Evolutionary conservation across 495 filamentous ascomycete genomes (phyloP), one percentile per base, ranked within the genome.

Genomic region (Aspergillus conjunctus): DNA sequence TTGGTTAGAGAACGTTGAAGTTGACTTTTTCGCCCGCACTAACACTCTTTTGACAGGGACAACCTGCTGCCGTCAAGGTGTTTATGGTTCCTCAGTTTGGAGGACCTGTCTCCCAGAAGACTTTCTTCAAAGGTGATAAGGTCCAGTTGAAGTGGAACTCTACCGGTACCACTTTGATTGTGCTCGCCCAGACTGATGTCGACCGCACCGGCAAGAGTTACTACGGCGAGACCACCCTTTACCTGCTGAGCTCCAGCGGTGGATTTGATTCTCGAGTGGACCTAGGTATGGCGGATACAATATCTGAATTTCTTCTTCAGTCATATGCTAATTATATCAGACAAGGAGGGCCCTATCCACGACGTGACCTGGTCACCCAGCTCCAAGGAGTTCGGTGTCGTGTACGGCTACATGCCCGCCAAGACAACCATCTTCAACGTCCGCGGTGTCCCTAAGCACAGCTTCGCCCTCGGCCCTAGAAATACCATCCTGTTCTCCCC

Each of bases 191-290:
- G 80, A 98, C 94, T 14, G 94, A 98, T 50, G 94, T 98, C 44
- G 94, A 98, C 75, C 94, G 93, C 74, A 91, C 92, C 39, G 94
- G 94, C 71, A 97, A 97, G 84, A 96, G 89, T 79, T 98, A 98
- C 78, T 97, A 98, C 65, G 94, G 95, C 68, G 94, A 98, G 81
- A 98, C 94, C 2, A 98, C 91, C 55, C 86, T 98, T 70, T 98
- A 98, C 77, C 82, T 98, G 66, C 83, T 98, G 57, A 96, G 91
- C 74, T 88, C 92, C 53, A 93, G 89, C 68, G 93, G 93, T 48
- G 87, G 88, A 57, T 94, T 97, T 69, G 94, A 98, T 71, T 94
- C 93, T 54, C 84, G 94, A 52, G 86, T 98, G 66, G 84, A 91
- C 53, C 82, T 98, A 30, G 87, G 87, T 89, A 81, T 34, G 74